Percentiles rank a stretch among this genome's conserved stretches.
These are phyloP conservation scores for Saccharomycopsis sp. DNA, from an alignment of 805 yeast species.

Conservation along the genomic window DNA sequence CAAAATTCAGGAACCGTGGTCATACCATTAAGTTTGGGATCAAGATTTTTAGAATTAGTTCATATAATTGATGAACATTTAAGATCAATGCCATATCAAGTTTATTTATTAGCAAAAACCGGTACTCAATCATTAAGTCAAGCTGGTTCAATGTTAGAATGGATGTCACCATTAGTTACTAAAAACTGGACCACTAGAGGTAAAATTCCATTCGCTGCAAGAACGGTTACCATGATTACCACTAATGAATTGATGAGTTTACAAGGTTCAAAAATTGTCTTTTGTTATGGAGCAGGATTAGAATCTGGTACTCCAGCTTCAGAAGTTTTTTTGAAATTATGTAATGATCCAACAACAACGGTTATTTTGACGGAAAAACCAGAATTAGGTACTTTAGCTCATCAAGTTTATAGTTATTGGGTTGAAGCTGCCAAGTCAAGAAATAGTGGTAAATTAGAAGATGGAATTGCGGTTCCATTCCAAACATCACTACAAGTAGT, in stretches of 20 bases:
- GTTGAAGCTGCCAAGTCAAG: conserved; percentile 28
- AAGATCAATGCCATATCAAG: conserved; percentile 35
- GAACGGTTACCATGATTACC: conserved; percentile 45
- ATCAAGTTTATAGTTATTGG: conserved; percentile 47
- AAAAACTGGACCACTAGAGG: conserved; percentile 74
- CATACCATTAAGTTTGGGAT: conserved; percentile 72
- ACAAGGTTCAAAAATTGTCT: conserved; percentile 68
- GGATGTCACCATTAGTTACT: conserved; percentile 87
- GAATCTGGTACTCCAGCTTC: conserved; percentile 54
- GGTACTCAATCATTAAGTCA: conserved; percentile 70
- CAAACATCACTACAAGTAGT: conserved; percentile 34
- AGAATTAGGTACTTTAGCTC: conserved; percentile 35
- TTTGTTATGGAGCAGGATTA: conserved; percentile 61
- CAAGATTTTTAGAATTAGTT: conserved; percentile 71
- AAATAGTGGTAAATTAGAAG: conserved; percentile 34
- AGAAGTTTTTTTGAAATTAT: conserved; percentile 41
- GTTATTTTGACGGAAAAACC: conserved; percentile 66
- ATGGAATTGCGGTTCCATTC: conserved; percentile 51
- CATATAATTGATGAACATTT: conserved; percentile 63
- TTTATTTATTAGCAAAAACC: conserved; percentile 64
- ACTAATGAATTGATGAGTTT: conserved; percentile 44
- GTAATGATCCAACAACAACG: conserved; percentile 56
- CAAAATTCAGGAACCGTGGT: conserved; percentile 62
- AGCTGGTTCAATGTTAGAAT: conserved; percentile 85
- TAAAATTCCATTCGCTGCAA: conserved; percentile 69